Base-by-base conservation (phyloP, 2,329 filamentous ascomycete genomes). In the Paraconiothyrium sp. region DNA sequence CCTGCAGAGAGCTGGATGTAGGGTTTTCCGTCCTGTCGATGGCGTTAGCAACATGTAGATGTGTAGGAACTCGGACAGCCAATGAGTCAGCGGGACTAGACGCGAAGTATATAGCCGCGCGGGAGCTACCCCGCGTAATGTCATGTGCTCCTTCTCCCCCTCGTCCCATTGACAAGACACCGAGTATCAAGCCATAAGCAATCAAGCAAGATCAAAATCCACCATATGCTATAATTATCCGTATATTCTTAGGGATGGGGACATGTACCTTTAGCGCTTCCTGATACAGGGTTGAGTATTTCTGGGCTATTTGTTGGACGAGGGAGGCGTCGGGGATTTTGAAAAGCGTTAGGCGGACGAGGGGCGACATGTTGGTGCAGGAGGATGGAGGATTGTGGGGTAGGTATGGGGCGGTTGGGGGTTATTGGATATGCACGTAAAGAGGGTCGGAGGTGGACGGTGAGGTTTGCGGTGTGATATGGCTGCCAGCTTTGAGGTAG, bases 1-100 rank as follows among this genome's bases (percentile, higher is more conserved):
- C 85, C 88, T n/a, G 77, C 80, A 9, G 87, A 80, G 60, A 83
- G 82, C 48, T 88, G 77, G 66, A 93, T 90, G 76, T 92, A 93
- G 1, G 88, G 88, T 74, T 90, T 88, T 64, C 89, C 90, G 69
- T 91, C 85, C 90, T 92, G 50, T 1, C 22, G 10, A n/a, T 11
- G 13, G 20, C 6, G 27, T 30, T 30, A 30, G 27, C 6, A 6
- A 30, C 20, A 20, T 20, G 20, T 20, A 20, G 20, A 20, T 20
- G 20, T 20, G 1, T 1, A 20, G 20, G 20, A 20, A 20, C n/a
- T 30, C 27, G 27, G 6, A 30, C 27, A 30, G 27, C 27, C 27
- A 30, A 30, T 30, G 4, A 4, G 27, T 6, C 6, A 4, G 27
- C 27, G 6, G 27, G 27, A 30, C 27, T 30, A 30, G 27, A 30